phyloP scores from a whole-genome alignment of 2,329 filamentous ascomycete species.

The Aureobasidium musti region DNA sequence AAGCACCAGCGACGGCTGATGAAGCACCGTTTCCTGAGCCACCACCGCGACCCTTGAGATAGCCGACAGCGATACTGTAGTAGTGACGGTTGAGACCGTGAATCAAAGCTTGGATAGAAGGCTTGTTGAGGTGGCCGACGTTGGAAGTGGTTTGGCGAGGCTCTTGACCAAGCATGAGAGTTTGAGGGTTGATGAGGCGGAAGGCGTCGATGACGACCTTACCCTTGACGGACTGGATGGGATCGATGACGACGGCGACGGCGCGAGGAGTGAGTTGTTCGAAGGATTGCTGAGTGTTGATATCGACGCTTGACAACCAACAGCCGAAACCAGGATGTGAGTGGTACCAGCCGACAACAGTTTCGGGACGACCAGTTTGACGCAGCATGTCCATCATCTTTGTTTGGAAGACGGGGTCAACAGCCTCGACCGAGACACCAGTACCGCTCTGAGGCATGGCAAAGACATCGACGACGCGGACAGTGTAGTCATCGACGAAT shows the following conservation, averaged over 20 bases:
- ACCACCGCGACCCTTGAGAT: conserved; percentile 66
- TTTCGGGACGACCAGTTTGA: conserved; percentile 94
- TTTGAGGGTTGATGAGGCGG: conserved; percentile 96
- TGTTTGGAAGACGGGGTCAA: conserved; percentile 97
- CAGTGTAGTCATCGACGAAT: conserved; percentile 98
- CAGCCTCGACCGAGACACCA: conserved; percentile 95
- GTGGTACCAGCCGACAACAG: conserved; percentile 99
- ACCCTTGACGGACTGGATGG: conserved; percentile 98
- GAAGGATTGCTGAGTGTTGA: conserved; percentile 99
- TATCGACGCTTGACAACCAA: conserved; percentile 98
- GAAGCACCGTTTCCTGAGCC: conserved; percentile 22
- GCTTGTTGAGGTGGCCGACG: conserved; percentile 96
- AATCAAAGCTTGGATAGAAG: conserved; percentile 98
- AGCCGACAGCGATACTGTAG: conserved; percentile 98
- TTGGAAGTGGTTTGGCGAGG: conserved; percentile 97
- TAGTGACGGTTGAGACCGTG: conserved; percentile 98
- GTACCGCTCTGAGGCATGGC: conserved; percentile 99
- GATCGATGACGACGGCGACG: conserved; percentile 96
- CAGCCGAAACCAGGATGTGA: conserved; percentile 98
- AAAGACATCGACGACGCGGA: conserved; percentile 97
- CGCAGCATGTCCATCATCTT: conserved; percentile 99
- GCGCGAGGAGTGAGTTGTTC: conserved; percentile 96
- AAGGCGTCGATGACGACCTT: conserved; percentile 99
- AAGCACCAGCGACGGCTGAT: conserved; percentile 7
- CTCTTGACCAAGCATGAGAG: conserved; percentile 96